A percentile compares a stretch with the other conserved stretches of the same genome.
Conservation (phyloP, 2,329 filamentous ascomycete species). For the Exophiala aquamarina region DNA sequence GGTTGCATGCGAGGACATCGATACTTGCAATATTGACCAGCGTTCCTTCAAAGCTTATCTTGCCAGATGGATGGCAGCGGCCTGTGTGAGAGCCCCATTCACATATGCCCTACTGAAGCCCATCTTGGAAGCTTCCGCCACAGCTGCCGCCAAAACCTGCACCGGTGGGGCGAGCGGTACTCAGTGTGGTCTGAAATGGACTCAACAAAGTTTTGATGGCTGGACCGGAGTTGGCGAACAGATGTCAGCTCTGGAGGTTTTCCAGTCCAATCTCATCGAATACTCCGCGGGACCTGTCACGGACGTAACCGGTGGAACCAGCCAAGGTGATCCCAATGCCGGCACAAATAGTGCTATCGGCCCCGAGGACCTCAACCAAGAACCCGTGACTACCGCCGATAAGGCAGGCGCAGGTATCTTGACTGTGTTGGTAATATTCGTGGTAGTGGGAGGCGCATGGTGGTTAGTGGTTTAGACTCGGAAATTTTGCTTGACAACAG, state of each 20-base stretch:
- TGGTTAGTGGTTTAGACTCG: constrained; percentile 26
- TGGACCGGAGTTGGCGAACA: constrained; percentile 41
- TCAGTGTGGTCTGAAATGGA: constrained; percentile 45
- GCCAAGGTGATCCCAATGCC: constrained; percentile 46
- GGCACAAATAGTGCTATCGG: constrained; percentile 32
- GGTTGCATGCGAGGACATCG: constrained; percentile 56
- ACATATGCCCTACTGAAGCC: constrained; percentile 52
- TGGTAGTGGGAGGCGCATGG: constrained; percentile 27
- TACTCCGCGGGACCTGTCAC: constrained; percentile 43
- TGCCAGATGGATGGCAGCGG: constrained; percentile 58
- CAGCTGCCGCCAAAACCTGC: constrained; percentile 56
- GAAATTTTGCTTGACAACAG: not conserved
- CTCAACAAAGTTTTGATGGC: constrained; percentile 34
- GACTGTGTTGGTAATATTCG: constrained; percentile 29
- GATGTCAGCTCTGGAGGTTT: constrained; percentile 53
- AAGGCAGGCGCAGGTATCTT: constrained; percentile 38
- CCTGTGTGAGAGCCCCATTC: constrained; percentile 59
- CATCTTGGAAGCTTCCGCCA: constrained; percentile 53
- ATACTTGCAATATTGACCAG: constrained; percentile 63
- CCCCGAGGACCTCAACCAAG: constrained; percentile 21
- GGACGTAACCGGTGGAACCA: constrained; percentile 58
- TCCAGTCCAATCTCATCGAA: constrained; percentile 55
- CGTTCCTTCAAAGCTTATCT: constrained; percentile 67
- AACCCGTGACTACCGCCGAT: constrained; percentile 35
- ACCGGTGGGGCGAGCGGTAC: constrained; percentile 47